Conservation (phyloP, 1,284 basidiomycete genomes). For the Rhodofomes roseus region DNA sequence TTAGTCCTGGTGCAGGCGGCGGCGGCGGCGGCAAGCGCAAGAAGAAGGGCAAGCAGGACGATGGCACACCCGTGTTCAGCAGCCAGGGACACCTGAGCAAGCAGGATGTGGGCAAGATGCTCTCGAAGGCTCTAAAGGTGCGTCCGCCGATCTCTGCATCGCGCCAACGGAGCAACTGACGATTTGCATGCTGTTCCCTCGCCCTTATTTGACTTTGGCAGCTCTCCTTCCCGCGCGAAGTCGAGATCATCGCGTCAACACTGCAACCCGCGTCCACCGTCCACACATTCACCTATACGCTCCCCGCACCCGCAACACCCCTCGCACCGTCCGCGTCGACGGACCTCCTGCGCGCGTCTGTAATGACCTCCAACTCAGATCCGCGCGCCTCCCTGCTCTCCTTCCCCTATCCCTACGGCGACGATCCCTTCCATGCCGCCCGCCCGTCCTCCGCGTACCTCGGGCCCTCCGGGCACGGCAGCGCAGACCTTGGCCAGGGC, state of each 20-base stretch:
- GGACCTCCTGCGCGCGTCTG: slow-evolving; percentile 70
- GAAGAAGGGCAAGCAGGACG: slow-evolving; percentile 54
- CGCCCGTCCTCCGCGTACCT: slow-evolving; percentile 72
- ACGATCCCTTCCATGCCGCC: slow-evolving; percentile 69
- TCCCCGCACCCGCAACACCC: slow-evolving; percentile 69
- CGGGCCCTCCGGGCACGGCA: slow-evolving; percentile 54
- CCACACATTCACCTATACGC: slow-evolving; percentile 87
- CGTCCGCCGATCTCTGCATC: slow-evolving; percentile 14
- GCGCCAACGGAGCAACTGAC: background rate
- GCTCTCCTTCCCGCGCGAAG: slow-evolving; percentile 88
- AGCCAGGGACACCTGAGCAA: slow-evolving; percentile 73
- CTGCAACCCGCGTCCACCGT: slow-evolving; percentile 89
- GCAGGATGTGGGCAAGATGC: slow-evolving; percentile 83
- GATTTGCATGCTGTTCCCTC: background rate
- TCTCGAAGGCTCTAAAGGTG: slow-evolving; percentile 88
- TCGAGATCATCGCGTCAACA: slow-evolving; percentile 92
- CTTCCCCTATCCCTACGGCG: slow-evolving; percentile 65
- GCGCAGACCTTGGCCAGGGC: slow-evolving; percentile 33
- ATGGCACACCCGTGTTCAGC: slow-evolving; percentile 45
- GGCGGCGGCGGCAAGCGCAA: slow-evolving; percentile 60
- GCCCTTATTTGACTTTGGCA: slow-evolving; percentile 23
- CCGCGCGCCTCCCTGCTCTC: slow-evolving; percentile 42
- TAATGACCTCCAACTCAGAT: slow-evolving; percentile 54
- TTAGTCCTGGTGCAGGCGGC: slow-evolving; percentile 76
- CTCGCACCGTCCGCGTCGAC: slow-evolving; percentile 64